phyloP scores from a whole-genome alignment of 192 early-diverging fungal genomes.

The Coemansia sp. region DNA sequence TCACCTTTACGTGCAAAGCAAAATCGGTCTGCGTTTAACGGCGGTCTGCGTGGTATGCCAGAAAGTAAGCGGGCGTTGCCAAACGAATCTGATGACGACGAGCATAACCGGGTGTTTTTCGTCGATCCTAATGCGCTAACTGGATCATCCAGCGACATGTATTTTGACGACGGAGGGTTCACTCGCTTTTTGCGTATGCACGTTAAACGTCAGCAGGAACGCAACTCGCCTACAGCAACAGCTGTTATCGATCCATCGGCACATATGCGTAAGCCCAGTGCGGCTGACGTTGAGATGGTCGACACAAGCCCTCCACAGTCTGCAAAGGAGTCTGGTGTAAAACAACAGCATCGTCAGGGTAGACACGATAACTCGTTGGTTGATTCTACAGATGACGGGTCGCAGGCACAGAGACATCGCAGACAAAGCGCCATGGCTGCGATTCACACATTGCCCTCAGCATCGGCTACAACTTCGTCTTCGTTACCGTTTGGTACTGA shows the following conservation, averaged over 20 bases:
- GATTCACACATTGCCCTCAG: not conserved
- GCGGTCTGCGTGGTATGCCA: not conserved
- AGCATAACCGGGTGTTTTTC: conserved; percentile 52
- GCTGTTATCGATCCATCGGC: conserved; percentile 8
- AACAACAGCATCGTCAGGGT: not conserved
- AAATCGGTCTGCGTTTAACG: not conserved
- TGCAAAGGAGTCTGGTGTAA: not conserved
- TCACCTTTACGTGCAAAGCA: not conserved
- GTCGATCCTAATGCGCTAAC: conserved; percentile 46
- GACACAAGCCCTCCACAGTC: conserved; percentile 4
- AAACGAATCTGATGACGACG: conserved; percentile 56
- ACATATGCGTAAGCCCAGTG: conserved; percentile 18
- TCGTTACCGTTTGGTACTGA: not conserved
- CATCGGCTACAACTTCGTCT: not conserved
- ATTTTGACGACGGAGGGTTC: conserved; percentile 56
- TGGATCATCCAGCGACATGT: conserved; percentile 39
- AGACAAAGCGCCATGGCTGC: conserved; percentile 5
- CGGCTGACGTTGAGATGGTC: conserved; percentile 20
- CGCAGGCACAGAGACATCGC: not conserved
- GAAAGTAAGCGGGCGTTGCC: conserved; percentile 19
- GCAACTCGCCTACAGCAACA: conserved; percentile 15
- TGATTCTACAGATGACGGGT: not conserved
- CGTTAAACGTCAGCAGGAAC: conserved; percentile 46
- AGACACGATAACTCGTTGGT: not conserved
- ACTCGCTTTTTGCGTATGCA: conserved; percentile 55